These are phyloP conservation scores for Setaria viridis DNA, from an alignment of 202 grass and related monocot species.

Conservation along the genomic window DNA sequence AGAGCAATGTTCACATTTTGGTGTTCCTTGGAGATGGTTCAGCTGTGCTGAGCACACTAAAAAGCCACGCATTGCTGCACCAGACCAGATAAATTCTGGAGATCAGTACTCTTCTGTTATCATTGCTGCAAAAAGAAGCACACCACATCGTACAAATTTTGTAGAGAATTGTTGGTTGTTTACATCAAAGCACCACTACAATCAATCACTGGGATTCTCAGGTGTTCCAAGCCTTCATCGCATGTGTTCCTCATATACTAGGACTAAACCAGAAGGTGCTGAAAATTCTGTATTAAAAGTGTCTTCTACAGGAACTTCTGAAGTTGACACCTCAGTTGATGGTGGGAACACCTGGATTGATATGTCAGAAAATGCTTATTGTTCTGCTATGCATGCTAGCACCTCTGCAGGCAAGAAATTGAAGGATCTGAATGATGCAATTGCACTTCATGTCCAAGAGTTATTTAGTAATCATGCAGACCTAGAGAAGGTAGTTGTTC, in stretches of 20 bases:
- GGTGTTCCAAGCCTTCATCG: constrained; percentile 16
- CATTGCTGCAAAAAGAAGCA: constrained; percentile 26
- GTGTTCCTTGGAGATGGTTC: constrained; percentile 27
- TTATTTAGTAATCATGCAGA: constrained; percentile 51
- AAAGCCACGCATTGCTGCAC: constrained; percentile 3
- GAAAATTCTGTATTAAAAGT: constrained; percentile 5
- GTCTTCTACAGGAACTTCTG: constrained; percentile 22
- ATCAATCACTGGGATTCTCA: constrained; percentile 21
- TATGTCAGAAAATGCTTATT: constrained; percentile 33
- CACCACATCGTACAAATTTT: constrained; percentile 13
- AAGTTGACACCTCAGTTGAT: constrained; percentile 33
- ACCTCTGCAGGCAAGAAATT: constrained; percentile 28
- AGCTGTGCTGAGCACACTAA: constrained; percentile 10
- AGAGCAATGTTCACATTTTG: constrained; percentile 9
- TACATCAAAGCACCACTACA: constrained; percentile 24
- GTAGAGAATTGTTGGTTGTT: constrained; percentile 14
- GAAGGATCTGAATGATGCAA: constrained; percentile 46
- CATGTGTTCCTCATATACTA: constrained; percentile 51
- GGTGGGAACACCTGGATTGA: constrained; percentile 41
- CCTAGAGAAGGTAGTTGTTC: constrained; percentile 59
- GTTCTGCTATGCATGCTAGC: constrained; percentile 40
- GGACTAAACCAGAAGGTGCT: constrained; percentile 23
- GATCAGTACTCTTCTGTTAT: constrained; percentile 26
- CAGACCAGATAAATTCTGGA: background rate
- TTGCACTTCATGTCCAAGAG: constrained; percentile 43